Conservation (phyloP, 1,284 basidiomycete species). For the Sanghuangporus weigelae region DNA sequence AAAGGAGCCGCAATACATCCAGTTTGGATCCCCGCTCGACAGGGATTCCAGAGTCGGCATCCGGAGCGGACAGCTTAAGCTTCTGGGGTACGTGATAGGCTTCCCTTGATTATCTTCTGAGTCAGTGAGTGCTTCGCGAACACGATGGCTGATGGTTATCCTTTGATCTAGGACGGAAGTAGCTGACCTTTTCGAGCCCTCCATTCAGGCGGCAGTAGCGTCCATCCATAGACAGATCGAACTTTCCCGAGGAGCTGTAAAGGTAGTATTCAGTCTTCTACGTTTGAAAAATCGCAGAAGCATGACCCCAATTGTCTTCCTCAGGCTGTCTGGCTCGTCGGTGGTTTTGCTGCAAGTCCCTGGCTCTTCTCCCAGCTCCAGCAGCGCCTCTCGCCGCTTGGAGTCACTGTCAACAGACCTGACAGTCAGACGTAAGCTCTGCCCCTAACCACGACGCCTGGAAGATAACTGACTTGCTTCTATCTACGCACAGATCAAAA, state of each 20-base stretch:
- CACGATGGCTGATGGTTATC: neutral
- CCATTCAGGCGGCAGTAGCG: conserved; percentile 60
- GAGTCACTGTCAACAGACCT: conserved; percentile 62
- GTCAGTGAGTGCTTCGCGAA: conserved; percentile 12
- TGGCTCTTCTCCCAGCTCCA: conserved; percentile 74
- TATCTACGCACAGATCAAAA: conserved; percentile 49
- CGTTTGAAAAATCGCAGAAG: neutral
- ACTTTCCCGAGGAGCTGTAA: conserved; percentile 58
- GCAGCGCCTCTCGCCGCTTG: conserved; percentile 49
- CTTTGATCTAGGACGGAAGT: conserved; percentile 44
- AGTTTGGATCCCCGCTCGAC: conserved; percentile 72
- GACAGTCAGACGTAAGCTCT: conserved; percentile 64
- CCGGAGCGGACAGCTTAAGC: conserved; percentile 61
- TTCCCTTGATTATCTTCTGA: neutral
- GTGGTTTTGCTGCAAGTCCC: conserved; percentile 73
- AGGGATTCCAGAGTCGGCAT: conserved; percentile 67
- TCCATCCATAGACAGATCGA: conserved; percentile 70
- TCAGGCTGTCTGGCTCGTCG: conserved; percentile 71
- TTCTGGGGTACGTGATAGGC: conserved; percentile 48
- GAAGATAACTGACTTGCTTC: neutral
- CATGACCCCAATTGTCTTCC: neutral
- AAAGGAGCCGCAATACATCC: conserved; percentile 62
- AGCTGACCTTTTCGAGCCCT: conserved; percentile 70
- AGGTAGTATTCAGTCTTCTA: conserved; percentile 33
- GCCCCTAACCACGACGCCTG: conserved; percentile 12